Conservation (phyloP, 257 asterid genomes). For the Ilex asprella region DNA sequence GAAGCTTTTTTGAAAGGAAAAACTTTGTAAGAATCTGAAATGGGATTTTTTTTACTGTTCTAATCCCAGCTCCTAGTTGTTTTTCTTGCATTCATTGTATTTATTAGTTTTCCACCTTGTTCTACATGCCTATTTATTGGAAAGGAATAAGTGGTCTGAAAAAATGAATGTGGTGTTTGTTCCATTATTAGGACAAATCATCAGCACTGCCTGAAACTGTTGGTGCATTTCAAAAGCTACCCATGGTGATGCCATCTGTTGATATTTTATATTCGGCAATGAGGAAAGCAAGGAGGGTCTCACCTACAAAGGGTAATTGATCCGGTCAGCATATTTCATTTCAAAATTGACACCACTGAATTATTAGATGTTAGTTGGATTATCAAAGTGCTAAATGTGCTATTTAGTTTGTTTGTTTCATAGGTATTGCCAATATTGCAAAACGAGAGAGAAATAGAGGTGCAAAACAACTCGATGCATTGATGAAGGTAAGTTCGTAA, state of each 20-base stretch:
- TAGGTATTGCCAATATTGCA: slow-evolving; percentile 85
- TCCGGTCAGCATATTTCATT: slow-evolving; percentile 8
- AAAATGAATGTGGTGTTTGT: background rate
- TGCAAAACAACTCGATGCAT: slow-evolving; percentile 91
- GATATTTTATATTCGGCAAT: slow-evolving; percentile 75
- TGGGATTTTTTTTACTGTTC: background rate
- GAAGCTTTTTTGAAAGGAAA: background rate
- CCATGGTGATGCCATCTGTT: slow-evolving; percentile 88
- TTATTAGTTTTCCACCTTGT: background rate
- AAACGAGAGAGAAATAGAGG: slow-evolving; percentile 91
- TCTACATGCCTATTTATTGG: background rate
- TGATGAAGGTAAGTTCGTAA: slow-evolving; percentile 68
- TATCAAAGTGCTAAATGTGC: background rate
- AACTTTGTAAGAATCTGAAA: background rate
- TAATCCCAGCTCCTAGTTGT: background rate
- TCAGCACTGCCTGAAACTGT: slow-evolving; percentile 37
- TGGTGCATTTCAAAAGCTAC: slow-evolving; percentile 98
- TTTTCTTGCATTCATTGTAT: background rate
- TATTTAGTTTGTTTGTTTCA: slow-evolving; percentile 11
- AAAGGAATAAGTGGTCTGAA: background rate
- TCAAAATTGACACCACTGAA: slow-evolving; percentile 1
- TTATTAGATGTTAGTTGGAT: slow-evolving; percentile 10
- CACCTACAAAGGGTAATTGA: slow-evolving; percentile 75
- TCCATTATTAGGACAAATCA: slow-evolving; percentile 36
- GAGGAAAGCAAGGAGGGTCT: slow-evolving; percentile 77